These are phyloP conservation scores for Nemania abortiva DNA, from an alignment of 2,329 filamentous ascomycete genomes.

Conservation along the genomic window DNA sequence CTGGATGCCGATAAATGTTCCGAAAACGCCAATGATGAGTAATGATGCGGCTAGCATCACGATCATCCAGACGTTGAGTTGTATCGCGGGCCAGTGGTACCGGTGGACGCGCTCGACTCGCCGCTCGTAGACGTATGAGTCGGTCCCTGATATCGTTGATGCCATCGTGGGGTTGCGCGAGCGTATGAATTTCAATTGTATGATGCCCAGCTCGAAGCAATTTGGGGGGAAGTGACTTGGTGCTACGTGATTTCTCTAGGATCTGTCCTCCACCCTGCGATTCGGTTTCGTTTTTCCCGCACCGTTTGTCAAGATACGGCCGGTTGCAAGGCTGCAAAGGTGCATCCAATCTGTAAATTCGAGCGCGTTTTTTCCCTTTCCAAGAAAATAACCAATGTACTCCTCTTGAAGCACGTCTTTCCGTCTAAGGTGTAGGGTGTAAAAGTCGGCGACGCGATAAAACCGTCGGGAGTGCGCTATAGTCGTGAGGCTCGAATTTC, in stretches of 20 bases:
- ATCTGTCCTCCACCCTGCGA: neutral
- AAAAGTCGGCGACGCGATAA: neutral
- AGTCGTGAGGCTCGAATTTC: constrained; percentile 10
- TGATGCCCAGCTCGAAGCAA: neutral
- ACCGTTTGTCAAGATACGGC: neutral
- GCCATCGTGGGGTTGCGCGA: constrained; percentile 46
- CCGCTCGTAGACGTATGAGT: constrained; percentile 60
- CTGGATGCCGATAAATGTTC: constrained; percentile 70
- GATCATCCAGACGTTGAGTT: constrained; percentile 76
- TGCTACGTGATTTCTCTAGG: neutral
- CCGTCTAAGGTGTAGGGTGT: neutral
- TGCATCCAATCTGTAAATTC: neutral
- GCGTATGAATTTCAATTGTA: neutral
- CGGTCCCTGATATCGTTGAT: constrained; percentile 53
- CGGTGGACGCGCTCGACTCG: constrained; percentile 63
- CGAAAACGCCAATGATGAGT: constrained; percentile 71
- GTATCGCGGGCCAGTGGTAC: constrained; percentile 77
- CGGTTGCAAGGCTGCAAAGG: neutral
- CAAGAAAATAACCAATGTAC: neutral
- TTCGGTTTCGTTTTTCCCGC: neutral
- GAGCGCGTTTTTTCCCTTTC: neutral
- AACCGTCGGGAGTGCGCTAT: neutral
- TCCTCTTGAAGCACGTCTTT: neutral
- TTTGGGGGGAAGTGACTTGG: neutral
- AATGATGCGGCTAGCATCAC: constrained; percentile 71